Evolutionary conservation across 768 basidiomycete species (phyloP).

Genomic region (Brasilioporus rufonigricans): DNA sequence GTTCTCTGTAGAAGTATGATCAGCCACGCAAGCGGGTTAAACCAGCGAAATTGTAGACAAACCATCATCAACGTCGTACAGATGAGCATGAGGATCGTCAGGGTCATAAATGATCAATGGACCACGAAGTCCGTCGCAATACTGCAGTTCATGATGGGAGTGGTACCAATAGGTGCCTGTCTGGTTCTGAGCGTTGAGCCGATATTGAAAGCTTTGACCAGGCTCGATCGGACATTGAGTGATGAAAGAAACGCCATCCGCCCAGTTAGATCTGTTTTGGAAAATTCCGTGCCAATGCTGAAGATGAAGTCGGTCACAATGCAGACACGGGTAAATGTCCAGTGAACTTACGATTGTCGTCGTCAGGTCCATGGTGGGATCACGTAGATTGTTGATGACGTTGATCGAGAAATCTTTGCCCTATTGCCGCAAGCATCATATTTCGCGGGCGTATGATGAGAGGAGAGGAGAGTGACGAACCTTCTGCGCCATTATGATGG

Average conservation of each 20-base stretch:
- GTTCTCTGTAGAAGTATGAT: slow-evolving; percentile 27
- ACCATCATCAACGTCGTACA: slow-evolving; percentile 52
- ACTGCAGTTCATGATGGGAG: slow-evolving; percentile 39
- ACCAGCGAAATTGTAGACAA: not conserved
- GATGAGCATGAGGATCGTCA: slow-evolving; percentile 36
- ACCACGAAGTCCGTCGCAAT: slow-evolving; percentile 43
- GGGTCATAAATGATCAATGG: slow-evolving; percentile 46
- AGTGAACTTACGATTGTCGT: slow-evolving; percentile 36
- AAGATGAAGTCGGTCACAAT: not conserved
- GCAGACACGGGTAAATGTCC: not conserved
- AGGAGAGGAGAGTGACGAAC: slow-evolving; percentile 8
- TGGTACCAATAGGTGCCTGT: slow-evolving; percentile 52
- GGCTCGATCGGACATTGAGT: slow-evolving; percentile 47
- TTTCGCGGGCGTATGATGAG: not conserved
- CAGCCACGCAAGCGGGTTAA: not conserved
- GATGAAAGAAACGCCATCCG: slow-evolving; percentile 40
- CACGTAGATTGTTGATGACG: slow-evolving; percentile 33
- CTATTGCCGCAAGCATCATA: slow-evolving; percentile 18
- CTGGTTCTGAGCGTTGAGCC: slow-evolving; percentile 38
- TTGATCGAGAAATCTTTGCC: slow-evolving; percentile 36
- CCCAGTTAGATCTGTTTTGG: slow-evolving; percentile 34
- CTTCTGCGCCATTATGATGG: slow-evolving; percentile 45
- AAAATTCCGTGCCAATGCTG: slow-evolving; percentile 37
- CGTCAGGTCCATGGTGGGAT: slow-evolving; percentile 32
- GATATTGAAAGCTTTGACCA: slow-evolving; percentile 39